Percentiles rank a stretch among this genome's conserved stretches.
These are phyloP conservation scores for Podila epicladia DNA, from an alignment of 192 early-diverging fungal genomes.

Conservation along the genomic window DNA sequence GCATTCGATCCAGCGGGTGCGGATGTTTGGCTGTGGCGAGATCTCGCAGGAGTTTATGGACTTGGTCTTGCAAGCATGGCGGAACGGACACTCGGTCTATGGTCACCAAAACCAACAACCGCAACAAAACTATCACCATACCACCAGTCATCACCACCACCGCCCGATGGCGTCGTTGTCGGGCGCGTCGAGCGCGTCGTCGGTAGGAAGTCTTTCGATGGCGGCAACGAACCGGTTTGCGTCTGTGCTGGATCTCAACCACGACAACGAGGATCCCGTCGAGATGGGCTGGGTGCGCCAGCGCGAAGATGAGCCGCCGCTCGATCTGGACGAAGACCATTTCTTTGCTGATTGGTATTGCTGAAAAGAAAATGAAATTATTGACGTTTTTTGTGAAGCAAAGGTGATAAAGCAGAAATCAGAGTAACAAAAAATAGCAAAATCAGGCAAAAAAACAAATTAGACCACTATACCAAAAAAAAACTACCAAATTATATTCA, in stretches of 20 bases:
- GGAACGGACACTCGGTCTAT: background rate
- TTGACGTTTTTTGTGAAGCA: too few relatives aligned
- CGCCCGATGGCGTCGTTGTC: background rate
- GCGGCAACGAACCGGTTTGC: slow-evolving; percentile 6
- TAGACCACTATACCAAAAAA: too few relatives aligned
- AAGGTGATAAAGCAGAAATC: too few relatives aligned
- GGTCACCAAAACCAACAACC: background rate
- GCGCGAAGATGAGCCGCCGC: slow-evolving; percentile 34
- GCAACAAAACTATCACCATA: background rate
- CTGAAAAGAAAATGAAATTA: slow-evolving; percentile 1
- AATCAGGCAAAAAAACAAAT: too few relatives aligned
- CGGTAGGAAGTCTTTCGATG: background rate
- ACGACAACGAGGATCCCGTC: slow-evolving; percentile 36
- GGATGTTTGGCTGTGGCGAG: slow-evolving; percentile 37
- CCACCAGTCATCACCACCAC: background rate
- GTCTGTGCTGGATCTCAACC: slow-evolving; percentile 35
- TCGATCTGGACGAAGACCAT: slow-evolving; percentile 45
- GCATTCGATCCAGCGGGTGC: slow-evolving; percentile 44
- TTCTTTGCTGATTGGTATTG: slow-evolving; percentile 49
- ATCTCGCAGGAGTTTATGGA: slow-evolving; percentile 51
- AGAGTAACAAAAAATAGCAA: too few relatives aligned
- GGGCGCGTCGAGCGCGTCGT: background rate
- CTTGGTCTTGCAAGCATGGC: slow-evolving; percentile 36
- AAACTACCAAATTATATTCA: too few relatives aligned
- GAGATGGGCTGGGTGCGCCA: slow-evolving; percentile 53